Evolutionary conservation across 192 early-diverging fungal species (phyloP), one percentile per base, ranked within the genome.

Genomic region (Gonapodya prolifera): DNA sequence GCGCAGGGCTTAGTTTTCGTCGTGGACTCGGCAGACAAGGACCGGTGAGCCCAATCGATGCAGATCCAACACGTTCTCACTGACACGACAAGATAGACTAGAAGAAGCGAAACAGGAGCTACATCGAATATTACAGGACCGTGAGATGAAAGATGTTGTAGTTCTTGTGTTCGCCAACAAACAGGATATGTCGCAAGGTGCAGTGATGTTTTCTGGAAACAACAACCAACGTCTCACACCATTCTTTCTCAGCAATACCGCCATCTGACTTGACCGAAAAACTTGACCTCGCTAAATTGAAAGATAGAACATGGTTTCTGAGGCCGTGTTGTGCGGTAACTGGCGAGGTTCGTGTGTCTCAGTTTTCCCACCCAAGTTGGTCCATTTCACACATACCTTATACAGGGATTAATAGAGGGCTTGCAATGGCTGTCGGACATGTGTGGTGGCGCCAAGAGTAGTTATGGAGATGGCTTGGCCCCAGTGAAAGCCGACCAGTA

Each of bases 141-240:
- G 96, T 83, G 95, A 97, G 85, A 91, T 98, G 75, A 92, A 92
- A 83, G 91, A 94, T 78, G 95, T 94, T 34, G 85, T 92, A 77
- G 85, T 99, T 70, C 83, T 99, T 69, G 94, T 99, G 31, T 95
- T 98, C 86, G 96, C 96, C 85, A 99, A 99, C 91, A 99, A 99
- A 89, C 45, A 61, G 45, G 45, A 61, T 23, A 61, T 61, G 45
- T 23, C 45, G 8, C 45, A 61, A 61, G 45, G 45, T 61, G 23
- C n/a, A n/a, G n/a, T n/a, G n/a, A n/a, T n/a, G n/a, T n/a, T n/a
- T n/a, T n/a, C n/a, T n/a, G n/a, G n/a, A n/a, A n/a, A 61, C 45
- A 61, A 61, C 23, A 16, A 8, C 8, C 45, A 61, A 8, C 8
- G 8, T 16, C 45, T 61, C 45, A 61, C 23, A 16, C 45, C 45